These are phyloP conservation scores for Nothophytophthora sp. DNA, from an alignment of 352 stramenopile species.

Conservation along the genomic window DNA sequence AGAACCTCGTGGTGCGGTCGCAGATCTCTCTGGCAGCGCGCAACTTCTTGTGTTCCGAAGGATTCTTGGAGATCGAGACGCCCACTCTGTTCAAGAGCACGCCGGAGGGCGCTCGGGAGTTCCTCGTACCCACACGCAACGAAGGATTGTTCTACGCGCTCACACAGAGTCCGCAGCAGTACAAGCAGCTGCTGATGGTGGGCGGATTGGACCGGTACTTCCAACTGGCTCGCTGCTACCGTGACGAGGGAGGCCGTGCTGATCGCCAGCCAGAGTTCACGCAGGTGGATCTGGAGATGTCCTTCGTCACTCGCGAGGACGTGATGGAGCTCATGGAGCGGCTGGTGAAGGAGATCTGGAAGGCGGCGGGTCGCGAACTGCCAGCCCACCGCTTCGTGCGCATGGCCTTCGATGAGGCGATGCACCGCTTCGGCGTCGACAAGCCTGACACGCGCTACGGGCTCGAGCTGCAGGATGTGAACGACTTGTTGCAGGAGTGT, in stretches of 20 bases:
- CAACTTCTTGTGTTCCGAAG: conserved; percentile 67
- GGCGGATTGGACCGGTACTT: conserved; percentile 89
- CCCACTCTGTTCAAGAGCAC: conserved; percentile 90
- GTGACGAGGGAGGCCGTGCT: conserved; percentile 84
- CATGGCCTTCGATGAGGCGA: conserved; percentile 77
- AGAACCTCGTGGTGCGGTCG: conserved; percentile 80
- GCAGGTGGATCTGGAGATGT: conserved; percentile 92
- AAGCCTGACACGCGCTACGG: conserved; percentile 86
- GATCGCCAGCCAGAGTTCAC: conserved; percentile 92
- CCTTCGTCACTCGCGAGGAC: conserved; percentile 74
- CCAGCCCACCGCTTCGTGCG: conserved; percentile 43
- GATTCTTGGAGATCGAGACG: conserved; percentile 89
- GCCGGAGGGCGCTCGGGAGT: conserved; percentile 85
- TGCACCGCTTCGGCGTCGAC: conserved; percentile 84
- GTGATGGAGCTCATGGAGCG: conserved; percentile 79
- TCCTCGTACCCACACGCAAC: conserved; percentile 77
- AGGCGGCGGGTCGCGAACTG: conserved; percentile 46
- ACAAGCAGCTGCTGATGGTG: conserved; percentile 93
- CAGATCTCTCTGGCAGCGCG: conserved; percentile 68
- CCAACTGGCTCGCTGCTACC: conserved; percentile 90
- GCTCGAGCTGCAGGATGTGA: conserved; percentile 66
- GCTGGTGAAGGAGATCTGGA: conserved; percentile 72
- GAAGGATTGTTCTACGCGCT: conserved; percentile 84
- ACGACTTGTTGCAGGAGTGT: conserved; percentile 34
- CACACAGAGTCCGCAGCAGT: conserved; percentile 90